Evolutionary conservation across 2,329 filamentous ascomycete species (phyloP), one percentile per base, ranked within the genome.

Genomic region (Dactylonectria macrodidyma): DNA sequence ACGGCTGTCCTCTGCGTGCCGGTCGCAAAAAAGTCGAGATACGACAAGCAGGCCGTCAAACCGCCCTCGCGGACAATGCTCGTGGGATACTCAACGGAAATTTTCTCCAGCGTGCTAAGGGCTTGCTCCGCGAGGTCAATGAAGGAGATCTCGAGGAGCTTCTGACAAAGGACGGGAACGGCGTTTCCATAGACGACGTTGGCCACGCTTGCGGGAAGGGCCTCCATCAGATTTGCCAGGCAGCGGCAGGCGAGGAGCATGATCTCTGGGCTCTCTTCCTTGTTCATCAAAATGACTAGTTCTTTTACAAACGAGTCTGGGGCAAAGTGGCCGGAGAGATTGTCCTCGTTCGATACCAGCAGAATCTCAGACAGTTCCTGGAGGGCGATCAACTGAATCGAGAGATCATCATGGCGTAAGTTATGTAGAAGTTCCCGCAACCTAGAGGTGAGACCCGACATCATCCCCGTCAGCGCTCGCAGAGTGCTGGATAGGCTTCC

Each of bases 121-220:
- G 96, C 95, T 83, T 99, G 97, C 82, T 99, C 96, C 44, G 97
- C 97, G 61, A 99, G 86, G 80, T 99, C 96, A 79, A 99, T 99
- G 80, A 95, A 99, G 69, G 95, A 92, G 52, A 98, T 98, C 81
- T 98, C 95, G 68, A 98, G 86, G 34, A 99, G 86, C 82, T 98
- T 99, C 78, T 95, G 93, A 82, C 96, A 98, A 30, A 99, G 85
- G 12, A 99, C 91, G 2, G 96, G 95, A 5, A 99, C 96, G 38
- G 96, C 96, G 57, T 95, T 94, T n/a, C 95, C 95, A 78, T 98
- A 98, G 4, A 98, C 96, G 14, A 99, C 95, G 78, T 97, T 98
- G 12, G 95, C 93, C 56, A 96, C 96, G 65, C 95, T 95, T 38
- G 94, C 92, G 22, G 96, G 95, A 34, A 99, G 85, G 30, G 95